Evolutionary conservation across 768 basidiomycete species (phyloP), one percentile per base, ranked within the genome.

Genomic region (Psilocybe subaeruginosa): DNA sequence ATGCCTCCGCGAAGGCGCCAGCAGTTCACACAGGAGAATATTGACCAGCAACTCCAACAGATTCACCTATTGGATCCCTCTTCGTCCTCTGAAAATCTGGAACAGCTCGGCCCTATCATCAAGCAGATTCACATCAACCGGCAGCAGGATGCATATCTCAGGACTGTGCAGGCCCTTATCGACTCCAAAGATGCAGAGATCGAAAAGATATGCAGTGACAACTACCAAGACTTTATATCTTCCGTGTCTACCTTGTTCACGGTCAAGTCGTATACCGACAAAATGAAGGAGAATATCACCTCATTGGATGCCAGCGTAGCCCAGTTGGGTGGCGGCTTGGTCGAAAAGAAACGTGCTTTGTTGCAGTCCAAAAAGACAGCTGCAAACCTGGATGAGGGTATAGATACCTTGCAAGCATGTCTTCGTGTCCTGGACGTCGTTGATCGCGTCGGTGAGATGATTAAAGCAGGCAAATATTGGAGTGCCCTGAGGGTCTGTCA

Each of bases 191-290:
- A 99, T 73, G 82, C 85, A 62, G 97, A 99, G 75, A 99, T 99
- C 73, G 94, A 99, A 77, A 87, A 85, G 61, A 95, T 98, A 73
- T 99, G 97, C 77, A 86, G 89, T 59, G 92, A 95, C 66, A 99
- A 99, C 74, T 98, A 99, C 70, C 94, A 96, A 76, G 97, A 99
- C 76, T 99, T 99, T 68, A 95, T 98, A 35, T 89, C 91, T 30
- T 97, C 96, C 17, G 95, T 98, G 14, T 94, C 95, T n/a, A 98
- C 95, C 2, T 82, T 99, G 63, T 91, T 98, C 75, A 90, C 91
- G 50, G 94, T 99, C 72, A 91, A 98, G 74, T 94, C 95, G 17
- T 98, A 97, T 70, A 99, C 97, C 39, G 93, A 91, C 66, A 94
- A 90, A 74, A 87, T 99, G 69, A 89, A 93, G 69, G 90, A 97